phyloP scores from a whole-genome alignment of 176 grass and related monocot genomes.

The Zea luxurians region DNA sequence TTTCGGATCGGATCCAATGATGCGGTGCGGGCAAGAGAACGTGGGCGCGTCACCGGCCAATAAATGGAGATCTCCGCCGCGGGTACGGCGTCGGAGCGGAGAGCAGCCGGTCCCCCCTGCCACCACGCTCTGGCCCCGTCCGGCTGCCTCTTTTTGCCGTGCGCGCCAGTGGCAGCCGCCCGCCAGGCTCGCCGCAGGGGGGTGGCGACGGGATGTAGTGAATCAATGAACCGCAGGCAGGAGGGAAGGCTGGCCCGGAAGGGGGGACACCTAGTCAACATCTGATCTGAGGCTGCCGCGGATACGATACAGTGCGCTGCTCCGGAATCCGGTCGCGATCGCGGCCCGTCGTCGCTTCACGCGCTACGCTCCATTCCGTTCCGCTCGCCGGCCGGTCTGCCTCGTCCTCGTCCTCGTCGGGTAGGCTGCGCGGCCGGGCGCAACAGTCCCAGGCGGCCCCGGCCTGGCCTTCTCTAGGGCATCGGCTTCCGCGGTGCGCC shows the following conservation, averaged over 20 bases:
- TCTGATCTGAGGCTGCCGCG: neutral
- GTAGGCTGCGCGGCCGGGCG: neutral
- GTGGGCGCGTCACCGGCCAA: slow-evolving; percentile 16
- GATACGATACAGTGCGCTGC: neutral
- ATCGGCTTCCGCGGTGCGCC: neutral
- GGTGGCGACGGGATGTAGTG: too few species aligned
- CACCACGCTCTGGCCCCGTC: neutral
- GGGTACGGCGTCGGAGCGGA: neutral
- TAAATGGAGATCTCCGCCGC: slow-evolving; percentile 34
- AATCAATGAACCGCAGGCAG: too few species aligned
- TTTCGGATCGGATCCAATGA: neutral
- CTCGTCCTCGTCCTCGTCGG: neutral
- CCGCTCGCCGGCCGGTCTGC: too few species aligned
- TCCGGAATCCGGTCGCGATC: neutral
- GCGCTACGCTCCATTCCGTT: neutral
- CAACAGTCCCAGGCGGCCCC: too few species aligned
- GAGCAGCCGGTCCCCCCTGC: neutral
- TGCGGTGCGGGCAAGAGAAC: slow-evolving; percentile 28
- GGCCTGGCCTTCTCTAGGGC: neutral
- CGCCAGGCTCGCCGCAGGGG: too few species aligned
- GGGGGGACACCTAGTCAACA: slow-evolving; percentile 4
- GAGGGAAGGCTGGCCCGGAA: too few species aligned
- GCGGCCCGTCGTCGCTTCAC: neutral
- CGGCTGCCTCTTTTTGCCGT: slow-evolving; percentile 26
- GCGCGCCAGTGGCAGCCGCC: slow-evolving; percentile 3